These are phyloP conservation scores for Ceriops decandra DNA, from an alignment of 345 rosid genomes.

Conservation along the genomic window DNA sequence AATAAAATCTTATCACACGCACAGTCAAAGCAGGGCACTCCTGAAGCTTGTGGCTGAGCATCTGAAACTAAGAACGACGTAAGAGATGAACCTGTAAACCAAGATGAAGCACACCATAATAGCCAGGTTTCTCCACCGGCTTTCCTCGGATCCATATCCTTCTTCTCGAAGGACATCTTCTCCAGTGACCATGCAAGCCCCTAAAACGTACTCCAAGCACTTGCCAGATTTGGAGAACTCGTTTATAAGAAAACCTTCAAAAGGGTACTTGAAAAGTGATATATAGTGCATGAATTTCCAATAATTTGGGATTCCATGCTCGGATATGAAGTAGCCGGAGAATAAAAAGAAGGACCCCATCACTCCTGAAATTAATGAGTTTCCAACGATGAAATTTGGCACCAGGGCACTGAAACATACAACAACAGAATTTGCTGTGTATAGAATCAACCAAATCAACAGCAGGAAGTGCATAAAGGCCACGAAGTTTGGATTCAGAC, in stretches of 20 bases:
- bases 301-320: conserved; percentile 66
- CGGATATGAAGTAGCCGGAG: conserved; percentile 92
- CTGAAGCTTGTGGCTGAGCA: conserved; percentile 58
- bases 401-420: conserved; percentile 89
- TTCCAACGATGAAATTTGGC: conserved; percentile 88
- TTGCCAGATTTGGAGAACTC: conserved; percentile 77
- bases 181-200: conserved; percentile 58
- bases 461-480: conserved; percentile 72
- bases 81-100: conserved; percentile 75
- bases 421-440: conserved; percentile 94
- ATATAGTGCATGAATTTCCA: conserved; percentile 97
- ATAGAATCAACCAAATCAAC: conserved; percentile 87
- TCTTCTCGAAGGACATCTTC: conserved; percentile 70
- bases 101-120: conserved; percentile 70
- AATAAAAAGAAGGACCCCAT: conserved; percentile 96
- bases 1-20: not conserved
- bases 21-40: conserved; percentile 10
- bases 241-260: conserved; percentile 85
- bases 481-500: conserved; percentile 55
- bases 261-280: conserved; percentile 92
- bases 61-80: conserved; percentile 65
- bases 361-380: conserved; percentile 83
- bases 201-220: conserved; percentile 68
- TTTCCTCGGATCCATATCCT: conserved; percentile 59
- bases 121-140: conserved; percentile 69